Evolutionary conservation across 1,284 basidiomycete genomes (phyloP).

Genomic region (Marasmius sp.): DNA sequence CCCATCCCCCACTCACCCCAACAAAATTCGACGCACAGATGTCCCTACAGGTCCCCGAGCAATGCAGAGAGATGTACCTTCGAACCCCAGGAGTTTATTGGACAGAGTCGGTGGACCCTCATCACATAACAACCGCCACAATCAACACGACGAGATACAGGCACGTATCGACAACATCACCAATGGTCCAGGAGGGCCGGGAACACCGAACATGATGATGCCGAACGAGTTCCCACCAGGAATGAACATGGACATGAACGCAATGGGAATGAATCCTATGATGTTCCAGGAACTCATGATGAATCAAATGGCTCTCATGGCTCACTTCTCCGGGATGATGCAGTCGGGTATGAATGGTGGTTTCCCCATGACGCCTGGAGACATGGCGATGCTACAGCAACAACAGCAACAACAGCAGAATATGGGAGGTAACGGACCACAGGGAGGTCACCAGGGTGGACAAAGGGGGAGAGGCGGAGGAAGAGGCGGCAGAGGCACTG

Average conservation of each 20-base stretch:
- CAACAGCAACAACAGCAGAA: slow-evolving; percentile 16
- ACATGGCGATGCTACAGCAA: slow-evolving; percentile 48
- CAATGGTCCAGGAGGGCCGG: slow-evolving; percentile 39
- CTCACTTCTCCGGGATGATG: slow-evolving; percentile 78
- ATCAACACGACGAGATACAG: slow-evolving; percentile 68
- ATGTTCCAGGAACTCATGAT: slow-evolving; percentile 83
- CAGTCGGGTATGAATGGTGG: slow-evolving; percentile 57
- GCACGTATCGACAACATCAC: slow-evolving; percentile 78
- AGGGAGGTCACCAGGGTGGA: slow-evolving; percentile 28
- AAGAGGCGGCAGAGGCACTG: slow-evolving; percentile 37
- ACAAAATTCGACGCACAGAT: slow-evolving; percentile 69
- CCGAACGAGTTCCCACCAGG: slow-evolving; percentile 44
- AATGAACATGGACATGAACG: slow-evolving; percentile 64
- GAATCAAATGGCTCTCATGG: slow-evolving; percentile 84
- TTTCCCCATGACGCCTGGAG: slow-evolving; percentile 57
- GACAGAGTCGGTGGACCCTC: slow-evolving; percentile 70
- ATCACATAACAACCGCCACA: slow-evolving; percentile 30
- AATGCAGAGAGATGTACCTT: slow-evolving; percentile 60
- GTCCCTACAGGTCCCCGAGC: slow-evolving; percentile 79
- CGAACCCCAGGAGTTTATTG: slow-evolving; percentile 58
- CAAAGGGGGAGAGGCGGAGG: slow-evolving; percentile 36
- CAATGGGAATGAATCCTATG: slow-evolving; percentile 63
- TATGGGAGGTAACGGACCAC: slow-evolving; percentile 43
- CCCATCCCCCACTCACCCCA: slow-evolving; percentile 67
- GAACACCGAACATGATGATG: slow-evolving; percentile 58